Conservation (phyloP, 495 filamentous ascomycete genomes). For the Penicillium chermesinum region DNA sequence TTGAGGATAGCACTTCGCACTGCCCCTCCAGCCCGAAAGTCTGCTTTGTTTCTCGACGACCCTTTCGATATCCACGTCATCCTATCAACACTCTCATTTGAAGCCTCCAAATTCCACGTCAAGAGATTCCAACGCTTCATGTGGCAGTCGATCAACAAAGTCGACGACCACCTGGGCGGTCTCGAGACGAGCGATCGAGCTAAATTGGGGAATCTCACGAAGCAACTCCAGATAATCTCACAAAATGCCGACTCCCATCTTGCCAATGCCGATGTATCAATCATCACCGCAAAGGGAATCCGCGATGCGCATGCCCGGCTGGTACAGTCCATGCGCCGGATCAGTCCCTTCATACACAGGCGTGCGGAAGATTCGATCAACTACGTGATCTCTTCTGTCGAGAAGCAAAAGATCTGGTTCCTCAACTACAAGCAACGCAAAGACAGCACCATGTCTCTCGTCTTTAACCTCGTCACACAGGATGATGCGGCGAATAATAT, state of each 20-base stretch:
- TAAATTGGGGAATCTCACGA: conserved; percentile 9
- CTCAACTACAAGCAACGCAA: conserved; percentile 14
- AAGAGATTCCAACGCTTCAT: conserved; percentile 11
- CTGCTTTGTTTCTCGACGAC: conserved; percentile 7
- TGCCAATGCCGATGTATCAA: conserved; percentile 10
- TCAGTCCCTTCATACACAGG: conserved; percentile 6
- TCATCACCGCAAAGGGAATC: conserved; percentile 9
- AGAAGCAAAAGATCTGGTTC: conserved; percentile 15
- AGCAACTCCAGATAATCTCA: conserved; percentile 12
- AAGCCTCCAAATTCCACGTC: conserved; percentile 13
- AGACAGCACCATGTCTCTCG: conserved; percentile 10
- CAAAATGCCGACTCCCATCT: conserved; percentile 12
- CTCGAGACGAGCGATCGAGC: conserved; percentile 7
- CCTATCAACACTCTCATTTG: conserved; percentile 9
- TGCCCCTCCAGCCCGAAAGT: background rate
- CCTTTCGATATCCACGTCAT: conserved; percentile 14
- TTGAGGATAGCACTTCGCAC: conserved; percentile 8
- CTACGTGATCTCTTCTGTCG: conserved; percentile 10
- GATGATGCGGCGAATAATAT: conserved; percentile 15
- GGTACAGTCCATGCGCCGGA: background rate
- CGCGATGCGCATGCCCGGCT: conserved; percentile 2
- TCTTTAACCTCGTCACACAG: conserved; percentile 13
- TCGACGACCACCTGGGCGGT: conserved; percentile 9
- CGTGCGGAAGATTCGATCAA: conserved; percentile 6
- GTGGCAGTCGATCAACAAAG: conserved; percentile 12